Evolutionary conservation across 2,329 filamentous ascomycete species (phyloP).

Genomic region (Fusarium protoensiforme): DNA sequence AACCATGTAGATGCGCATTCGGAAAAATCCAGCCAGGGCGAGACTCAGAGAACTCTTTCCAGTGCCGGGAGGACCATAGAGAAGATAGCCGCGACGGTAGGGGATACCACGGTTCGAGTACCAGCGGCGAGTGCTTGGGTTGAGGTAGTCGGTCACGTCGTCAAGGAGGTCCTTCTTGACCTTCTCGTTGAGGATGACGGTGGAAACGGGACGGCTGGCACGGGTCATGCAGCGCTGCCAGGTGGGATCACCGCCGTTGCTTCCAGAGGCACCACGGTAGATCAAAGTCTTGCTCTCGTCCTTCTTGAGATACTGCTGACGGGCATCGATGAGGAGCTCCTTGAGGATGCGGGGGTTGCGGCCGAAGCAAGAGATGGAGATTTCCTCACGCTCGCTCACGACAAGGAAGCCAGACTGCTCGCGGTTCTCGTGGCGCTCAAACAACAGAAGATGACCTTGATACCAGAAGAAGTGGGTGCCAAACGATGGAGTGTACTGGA

Average conservation of each 20-base stretch:
- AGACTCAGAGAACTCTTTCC: constrained; percentile 81
- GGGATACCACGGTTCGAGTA: constrained; percentile 87
- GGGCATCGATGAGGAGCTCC: constrained; percentile 69
- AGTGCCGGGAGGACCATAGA: constrained; percentile 83
- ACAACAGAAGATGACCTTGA: constrained; percentile 66
- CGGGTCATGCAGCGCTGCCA: constrained; percentile 74
- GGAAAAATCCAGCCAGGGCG: constrained; percentile 76
- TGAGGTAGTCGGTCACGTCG: constrained; percentile 72
- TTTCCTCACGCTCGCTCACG: constrained; percentile 66
- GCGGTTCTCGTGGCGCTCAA: constrained; percentile 63
- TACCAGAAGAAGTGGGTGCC: constrained; percentile 78
- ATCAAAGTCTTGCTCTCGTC: constrained; percentile 73
- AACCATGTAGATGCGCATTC: constrained; percentile 78
- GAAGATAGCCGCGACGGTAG: constrained; percentile 84
- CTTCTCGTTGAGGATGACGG: constrained; percentile 71
- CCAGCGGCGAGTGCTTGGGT: constrained; percentile 75
- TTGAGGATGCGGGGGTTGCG: constrained; percentile 70
- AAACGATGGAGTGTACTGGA: constrained; percentile 74
- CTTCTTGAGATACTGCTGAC: constrained; percentile 63
- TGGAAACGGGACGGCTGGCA: constrained; percentile 70
- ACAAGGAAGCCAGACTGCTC: constrained; percentile 53
- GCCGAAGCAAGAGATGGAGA: constrained; percentile 71
- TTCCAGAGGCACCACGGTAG: constrained; percentile 65
- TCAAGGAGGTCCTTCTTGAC: constrained; percentile 69
- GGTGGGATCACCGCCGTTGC: constrained; percentile 54